phyloP scores from a whole-genome alignment of 2,329 filamentous ascomycete genomes.

The Hypomyces rosellus region DNA sequence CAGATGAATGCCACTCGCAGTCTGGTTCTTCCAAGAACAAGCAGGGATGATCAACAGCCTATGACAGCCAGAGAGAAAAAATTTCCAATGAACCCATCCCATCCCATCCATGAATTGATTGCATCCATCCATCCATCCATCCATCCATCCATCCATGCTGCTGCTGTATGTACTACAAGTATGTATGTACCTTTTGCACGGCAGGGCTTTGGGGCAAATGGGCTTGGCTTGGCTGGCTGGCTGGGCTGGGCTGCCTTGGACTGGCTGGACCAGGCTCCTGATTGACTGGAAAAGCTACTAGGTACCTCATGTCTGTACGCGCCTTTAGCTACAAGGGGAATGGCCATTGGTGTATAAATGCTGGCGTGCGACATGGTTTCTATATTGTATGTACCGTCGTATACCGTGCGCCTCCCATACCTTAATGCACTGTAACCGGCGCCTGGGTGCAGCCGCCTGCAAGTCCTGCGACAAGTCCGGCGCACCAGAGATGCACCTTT shows the following conservation, averaged over 20 bases:
- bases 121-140: no score
- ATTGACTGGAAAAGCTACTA: background rate
- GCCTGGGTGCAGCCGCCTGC: constrained; percentile 5
- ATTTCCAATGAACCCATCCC: background rate
- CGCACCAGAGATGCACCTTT: background rate
- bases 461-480: background rate
- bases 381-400: background rate
- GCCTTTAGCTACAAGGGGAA: background rate
- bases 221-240: background rate
- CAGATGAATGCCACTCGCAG: no score
- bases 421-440: constrained; percentile 11
- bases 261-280: background rate
- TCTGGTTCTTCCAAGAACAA: no score
- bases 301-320: background rate
- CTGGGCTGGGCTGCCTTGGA: background rate
- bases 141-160: no score
- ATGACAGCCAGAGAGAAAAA: background rate
- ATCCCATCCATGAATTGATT: background rate
- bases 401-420: background rate
- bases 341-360: background rate
- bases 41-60: no score
- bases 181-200: background rate
- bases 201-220: background rate
- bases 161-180: background rate
- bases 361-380: constrained; percentile 6